Conservation (phyloP, 768 basidiomycete species). For the Mycena leptocephala region DNA sequence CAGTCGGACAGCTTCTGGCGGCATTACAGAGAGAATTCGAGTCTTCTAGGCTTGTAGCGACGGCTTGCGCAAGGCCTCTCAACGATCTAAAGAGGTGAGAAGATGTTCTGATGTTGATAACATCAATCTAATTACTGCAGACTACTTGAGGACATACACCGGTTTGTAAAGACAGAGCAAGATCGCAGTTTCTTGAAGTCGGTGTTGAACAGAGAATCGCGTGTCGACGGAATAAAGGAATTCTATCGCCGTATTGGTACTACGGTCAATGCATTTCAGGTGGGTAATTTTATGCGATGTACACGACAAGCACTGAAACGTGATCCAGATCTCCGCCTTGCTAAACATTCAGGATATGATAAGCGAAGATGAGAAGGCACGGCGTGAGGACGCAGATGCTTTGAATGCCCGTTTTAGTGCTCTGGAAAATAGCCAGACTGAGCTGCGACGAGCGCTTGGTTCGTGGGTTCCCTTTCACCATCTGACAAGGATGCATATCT, state of each 20-base stretch:
- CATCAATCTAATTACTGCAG: neutral
- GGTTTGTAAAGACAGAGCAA: neutral
- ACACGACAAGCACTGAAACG: too few relatives aligned
- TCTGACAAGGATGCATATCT: too few relatives aligned
- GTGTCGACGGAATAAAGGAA: neutral
- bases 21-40: neutral
- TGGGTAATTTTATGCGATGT: neutral
- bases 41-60: neutral
- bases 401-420: too few relatives aligned
- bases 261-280: slow-evolving; percentile 2
- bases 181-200: neutral
- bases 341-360: too few relatives aligned
- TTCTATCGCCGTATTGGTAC: slow-evolving; percentile 6
- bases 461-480: too few relatives aligned
- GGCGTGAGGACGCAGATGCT: too few relatives aligned
- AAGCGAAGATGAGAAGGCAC: too few relatives aligned
- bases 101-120: neutral
- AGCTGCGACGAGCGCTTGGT: too few relatives aligned
- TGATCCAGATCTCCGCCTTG: too few relatives aligned
- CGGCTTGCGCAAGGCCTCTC: neutral
- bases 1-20: neutral
- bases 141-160: neutral
- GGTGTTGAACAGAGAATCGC: neutral
- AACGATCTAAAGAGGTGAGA: neutral
- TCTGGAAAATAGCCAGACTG: too few relatives aligned